phyloP scores from a whole-genome alignment of 2,329 filamentous ascomycete species.

The Lasiodiplodia sp. region DNA sequence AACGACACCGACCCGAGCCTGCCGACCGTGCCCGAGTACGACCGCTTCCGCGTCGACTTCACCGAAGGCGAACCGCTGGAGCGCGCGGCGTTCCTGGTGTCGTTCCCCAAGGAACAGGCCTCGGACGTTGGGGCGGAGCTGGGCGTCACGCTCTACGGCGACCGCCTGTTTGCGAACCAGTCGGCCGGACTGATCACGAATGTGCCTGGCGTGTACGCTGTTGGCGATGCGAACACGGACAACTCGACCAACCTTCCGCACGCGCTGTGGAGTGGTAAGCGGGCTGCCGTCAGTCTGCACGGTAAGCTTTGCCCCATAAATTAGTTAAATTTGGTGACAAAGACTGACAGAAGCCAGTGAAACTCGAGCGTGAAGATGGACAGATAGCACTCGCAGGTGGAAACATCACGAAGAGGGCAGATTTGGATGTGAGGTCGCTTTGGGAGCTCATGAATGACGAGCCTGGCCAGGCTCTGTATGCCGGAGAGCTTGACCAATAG shows the following conservation, averaged over 20 bases:
- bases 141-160: slow-evolving; percentile 9
- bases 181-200: slow-evolving; percentile 11
- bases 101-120: slow-evolving; percentile 15
- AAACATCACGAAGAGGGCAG: not conserved
- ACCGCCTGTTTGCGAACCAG: slow-evolving; percentile 6
- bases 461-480: slow-evolving; percentile 4
- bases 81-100: not conserved
- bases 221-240: slow-evolving; percentile 13
- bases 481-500: not conserved
- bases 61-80: not conserved
- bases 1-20: not conserved
- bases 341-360: not conserved
- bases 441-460: slow-evolving; percentile 10
- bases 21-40: slow-evolving; percentile 2
- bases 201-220: slow-evolving; percentile 10
- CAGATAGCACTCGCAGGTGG: not conserved
- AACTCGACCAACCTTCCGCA: slow-evolving; percentile 20
- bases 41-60: slow-evolving; percentile 1
- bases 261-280: slow-evolving; percentile 17
- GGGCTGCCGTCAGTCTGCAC: slow-evolving; percentile 7
- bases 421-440: not conserved
- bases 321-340: not conserved
- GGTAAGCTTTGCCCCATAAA: not conserved
- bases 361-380: not conserved
- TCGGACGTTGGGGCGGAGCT: not conserved